Percentiles rank a stretch among this genome's conserved stretches.
These are phyloP conservation scores for Phialophora expanda DNA, from an alignment of 2,329 filamentous ascomycete genomes.

Conservation along the genomic window DNA sequence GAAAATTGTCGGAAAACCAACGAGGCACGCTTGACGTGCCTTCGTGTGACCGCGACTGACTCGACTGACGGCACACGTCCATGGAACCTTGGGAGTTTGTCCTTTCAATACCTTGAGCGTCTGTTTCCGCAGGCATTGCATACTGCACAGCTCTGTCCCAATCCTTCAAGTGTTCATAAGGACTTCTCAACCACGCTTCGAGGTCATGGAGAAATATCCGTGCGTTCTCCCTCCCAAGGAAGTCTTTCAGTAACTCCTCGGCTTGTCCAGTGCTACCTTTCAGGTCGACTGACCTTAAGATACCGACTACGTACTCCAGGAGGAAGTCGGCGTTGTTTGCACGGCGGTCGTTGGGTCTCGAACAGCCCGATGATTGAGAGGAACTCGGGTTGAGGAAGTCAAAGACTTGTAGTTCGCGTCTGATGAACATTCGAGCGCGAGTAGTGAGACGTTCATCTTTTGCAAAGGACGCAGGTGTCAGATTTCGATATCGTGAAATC, in stretches of 20 bases:
- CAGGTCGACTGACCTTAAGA: conserved; percentile 81
- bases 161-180: conserved; percentile 70
- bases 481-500: conserved; percentile 74
- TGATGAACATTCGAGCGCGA: conserved; percentile 78
- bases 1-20: conserved; percentile 32
- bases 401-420: conserved; percentile 84
- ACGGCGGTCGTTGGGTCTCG: conserved; percentile 46
- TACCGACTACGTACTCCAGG: conserved; percentile 82
- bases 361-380: conserved; percentile 26
- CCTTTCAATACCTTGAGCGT: background rate
- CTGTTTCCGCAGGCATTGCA: conserved; percentile 33
- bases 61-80: conserved; percentile 9
- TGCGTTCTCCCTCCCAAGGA: conserved; percentile 75
- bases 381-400: conserved; percentile 63
- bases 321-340: conserved; percentile 80
- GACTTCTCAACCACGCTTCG: conserved; percentile 80
- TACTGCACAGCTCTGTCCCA: conserved; percentile 88
- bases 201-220: conserved; percentile 84
- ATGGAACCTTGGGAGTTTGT: background rate
- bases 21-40: conserved; percentile 17
- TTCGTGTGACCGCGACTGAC: background rate
- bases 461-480: conserved; percentile 71
- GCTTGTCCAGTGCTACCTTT: conserved; percentile 79
- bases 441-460: conserved; percentile 70
- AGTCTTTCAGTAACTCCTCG: conserved; percentile 78